Evolutionary conservation across 345 rosid species (phyloP).

Genomic region (Theobroma cacao): DNA sequence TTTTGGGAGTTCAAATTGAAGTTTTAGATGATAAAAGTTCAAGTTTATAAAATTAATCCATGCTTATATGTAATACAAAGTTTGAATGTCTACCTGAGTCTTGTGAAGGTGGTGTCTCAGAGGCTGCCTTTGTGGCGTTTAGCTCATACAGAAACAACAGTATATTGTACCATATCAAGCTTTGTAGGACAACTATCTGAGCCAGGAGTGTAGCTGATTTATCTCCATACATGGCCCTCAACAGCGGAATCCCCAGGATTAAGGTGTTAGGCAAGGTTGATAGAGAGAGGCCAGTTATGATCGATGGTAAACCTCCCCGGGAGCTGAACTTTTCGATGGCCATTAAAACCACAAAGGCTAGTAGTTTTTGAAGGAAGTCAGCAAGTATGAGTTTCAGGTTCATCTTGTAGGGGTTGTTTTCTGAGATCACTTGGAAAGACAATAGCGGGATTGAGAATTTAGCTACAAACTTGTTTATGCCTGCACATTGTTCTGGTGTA

Average conservation of each 20-base stretch:
- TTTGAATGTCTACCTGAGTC: conserved; percentile 40
- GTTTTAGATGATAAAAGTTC: background rate
- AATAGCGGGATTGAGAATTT: conserved; percentile 79
- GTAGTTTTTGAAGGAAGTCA: conserved; percentile 63
- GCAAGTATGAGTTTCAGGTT: conserved; percentile 57
- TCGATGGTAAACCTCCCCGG: conserved; percentile 50
- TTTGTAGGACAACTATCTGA: conserved; percentile 79
- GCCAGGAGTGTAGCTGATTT: conserved; percentile 53
- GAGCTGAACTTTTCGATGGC: conserved; percentile 45
- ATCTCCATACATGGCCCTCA: conserved; percentile 69
- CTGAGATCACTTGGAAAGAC: conserved; percentile 70
- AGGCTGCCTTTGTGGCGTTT: conserved; percentile 42
- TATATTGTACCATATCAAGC: conserved; percentile 79
- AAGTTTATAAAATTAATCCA: background rate
- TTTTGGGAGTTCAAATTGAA: background rate
- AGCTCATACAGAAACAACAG: conserved; percentile 77
- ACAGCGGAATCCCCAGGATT: conserved; percentile 76
- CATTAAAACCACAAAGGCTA: conserved; percentile 41
- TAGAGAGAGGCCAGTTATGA: conserved; percentile 70
- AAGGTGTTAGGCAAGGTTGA: conserved; percentile 82
- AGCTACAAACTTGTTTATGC: conserved; percentile 87
- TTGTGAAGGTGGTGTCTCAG: conserved; percentile 38
- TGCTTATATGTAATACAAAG: background rate
- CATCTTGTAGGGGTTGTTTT: conserved; percentile 75
- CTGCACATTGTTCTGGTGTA: conserved; percentile 80